Percentiles rank a stretch among this genome's conserved stretches.
phyloP scores from a whole-genome alignment of 2,329 filamentous ascomycete species.

The Fusarium pseudoanthophilum region DNA sequence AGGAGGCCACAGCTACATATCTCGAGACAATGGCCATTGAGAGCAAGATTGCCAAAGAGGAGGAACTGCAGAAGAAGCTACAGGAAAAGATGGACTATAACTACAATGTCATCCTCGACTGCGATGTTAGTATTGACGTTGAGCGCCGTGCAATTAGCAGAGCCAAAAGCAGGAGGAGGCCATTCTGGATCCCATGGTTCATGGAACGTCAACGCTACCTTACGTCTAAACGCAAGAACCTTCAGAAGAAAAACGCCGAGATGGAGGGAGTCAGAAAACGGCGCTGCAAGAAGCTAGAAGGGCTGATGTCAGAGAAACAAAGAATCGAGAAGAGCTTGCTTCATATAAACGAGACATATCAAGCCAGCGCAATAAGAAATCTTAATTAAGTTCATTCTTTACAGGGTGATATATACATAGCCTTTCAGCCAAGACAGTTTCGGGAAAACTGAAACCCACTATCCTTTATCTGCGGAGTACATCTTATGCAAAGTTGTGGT shows the following conservation, averaged over 20 bases:
- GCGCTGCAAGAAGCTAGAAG: background rate
- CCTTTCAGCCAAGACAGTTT: background rate
- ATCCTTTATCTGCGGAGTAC: background rate
- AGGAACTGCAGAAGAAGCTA: background rate
- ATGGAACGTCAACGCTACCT: background rate
- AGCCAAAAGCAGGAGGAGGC: background rate
- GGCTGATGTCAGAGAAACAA: background rate
- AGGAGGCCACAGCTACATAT: background rate
- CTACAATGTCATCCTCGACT: background rate
- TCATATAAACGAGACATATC: background rate
- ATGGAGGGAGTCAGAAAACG: background rate
- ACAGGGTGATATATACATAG: background rate
- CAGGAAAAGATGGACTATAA: background rate
- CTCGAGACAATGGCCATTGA: background rate
- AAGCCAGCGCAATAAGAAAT: background rate
- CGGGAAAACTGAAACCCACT: accelerated
- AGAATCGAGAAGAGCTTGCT: background rate
- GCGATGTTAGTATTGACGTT: background rate
- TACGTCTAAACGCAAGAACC: background rate
- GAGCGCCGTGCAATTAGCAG: background rate
- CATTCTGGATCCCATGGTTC: background rate
- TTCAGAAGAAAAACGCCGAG: background rate
- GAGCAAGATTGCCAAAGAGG: background rate
- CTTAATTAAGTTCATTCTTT: background rate
- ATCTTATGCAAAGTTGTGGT: background rate